These are phyloP conservation scores for Westerdykella ornata DNA, from an alignment of 2,329 filamentous ascomycete species.

Conservation along the genomic window DNA sequence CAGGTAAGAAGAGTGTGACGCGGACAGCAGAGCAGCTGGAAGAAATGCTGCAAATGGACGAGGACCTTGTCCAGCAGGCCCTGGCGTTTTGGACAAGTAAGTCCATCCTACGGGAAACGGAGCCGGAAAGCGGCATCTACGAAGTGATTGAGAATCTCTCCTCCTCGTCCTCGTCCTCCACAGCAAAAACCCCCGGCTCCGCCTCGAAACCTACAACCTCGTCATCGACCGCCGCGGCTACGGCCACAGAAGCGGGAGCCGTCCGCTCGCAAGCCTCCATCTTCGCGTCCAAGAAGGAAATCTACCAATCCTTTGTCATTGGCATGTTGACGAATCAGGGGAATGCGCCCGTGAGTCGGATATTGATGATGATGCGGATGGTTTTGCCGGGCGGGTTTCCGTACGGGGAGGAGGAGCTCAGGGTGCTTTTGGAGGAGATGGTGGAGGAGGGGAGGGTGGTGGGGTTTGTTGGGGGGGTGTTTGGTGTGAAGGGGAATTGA, in stretches of 20 bases:
- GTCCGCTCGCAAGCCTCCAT: conserved; percentile 51
- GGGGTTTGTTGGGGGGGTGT: conserved; percentile 1
- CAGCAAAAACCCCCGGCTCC: conserved; percentile 6
- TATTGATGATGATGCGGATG: conserved; percentile 94
- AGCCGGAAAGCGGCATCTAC: conserved; percentile 45
- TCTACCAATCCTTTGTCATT: conserved; percentile 89
- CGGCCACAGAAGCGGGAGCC: conserved; percentile 42
- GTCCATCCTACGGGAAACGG: conserved; percentile 52
- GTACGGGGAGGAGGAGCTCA: conserved; percentile 82
- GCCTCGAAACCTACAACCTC: conserved; percentile 14
- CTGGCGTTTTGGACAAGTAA: conserved; percentile 67
- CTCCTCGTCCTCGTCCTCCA: neutral
- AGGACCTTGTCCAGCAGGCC: conserved; percentile 61
- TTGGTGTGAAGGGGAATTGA: neutral
- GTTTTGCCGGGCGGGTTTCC: conserved; percentile 80
- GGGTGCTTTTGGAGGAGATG: conserved; percentile 72
- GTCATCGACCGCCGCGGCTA: conserved; percentile 33
- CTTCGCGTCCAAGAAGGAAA: conserved; percentile 59
- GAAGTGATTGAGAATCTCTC: conserved; percentile 57
- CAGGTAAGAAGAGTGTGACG: conserved; percentile 21
- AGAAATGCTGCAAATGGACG: conserved; percentile 60
- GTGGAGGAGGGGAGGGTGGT: conserved; percentile 32
- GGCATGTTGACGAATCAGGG: conserved; percentile 93
- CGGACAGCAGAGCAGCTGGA: conserved; percentile 44
- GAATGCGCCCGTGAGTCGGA: conserved; percentile 72